Conservation (phyloP, 306 rosid genomes). For the Rosa lucieae region DNA sequence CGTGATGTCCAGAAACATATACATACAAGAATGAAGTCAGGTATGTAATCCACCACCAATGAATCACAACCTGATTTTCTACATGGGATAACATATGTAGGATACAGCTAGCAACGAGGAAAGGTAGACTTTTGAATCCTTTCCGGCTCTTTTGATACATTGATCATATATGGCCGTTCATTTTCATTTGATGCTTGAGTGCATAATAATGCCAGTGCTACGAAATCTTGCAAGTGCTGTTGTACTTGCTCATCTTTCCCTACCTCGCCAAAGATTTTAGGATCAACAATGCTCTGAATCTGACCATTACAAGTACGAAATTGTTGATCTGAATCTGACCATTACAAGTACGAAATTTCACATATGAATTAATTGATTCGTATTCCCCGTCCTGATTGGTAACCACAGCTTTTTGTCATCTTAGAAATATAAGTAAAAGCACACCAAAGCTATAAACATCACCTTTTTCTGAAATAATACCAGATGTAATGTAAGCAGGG, state of each 20-base stretch:
- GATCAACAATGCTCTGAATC: neutral
- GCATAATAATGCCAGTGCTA: neutral
- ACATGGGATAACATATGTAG: too few relatives aligned
- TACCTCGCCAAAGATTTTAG: neutral
- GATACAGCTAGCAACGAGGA: too few relatives aligned
- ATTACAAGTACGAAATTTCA: neutral
- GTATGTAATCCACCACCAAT: too few relatives aligned
- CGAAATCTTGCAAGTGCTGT: neutral
- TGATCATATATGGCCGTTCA: too few relatives aligned
- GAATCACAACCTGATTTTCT: too few relatives aligned
- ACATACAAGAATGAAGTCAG: too few relatives aligned
- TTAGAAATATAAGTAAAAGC: neutral
- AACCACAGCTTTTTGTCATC: neutral
- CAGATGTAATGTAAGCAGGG: neutral
- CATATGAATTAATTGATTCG: neutral
- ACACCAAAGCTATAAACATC: neutral
- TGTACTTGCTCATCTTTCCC: neutral
- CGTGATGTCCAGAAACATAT: too few relatives aligned
- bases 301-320: neutral
- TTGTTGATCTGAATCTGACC: neutral
- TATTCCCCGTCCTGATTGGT: neutral
- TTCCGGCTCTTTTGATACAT: too few relatives aligned
- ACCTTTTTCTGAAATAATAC: neutral
- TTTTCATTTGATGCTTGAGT: too few relatives aligned
- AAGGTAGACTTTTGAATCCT: too few relatives aligned